These are phyloP conservation scores for Eucalyptus marginata DNA, from an alignment of 345 rosid species.

Conservation along the genomic window DNA sequence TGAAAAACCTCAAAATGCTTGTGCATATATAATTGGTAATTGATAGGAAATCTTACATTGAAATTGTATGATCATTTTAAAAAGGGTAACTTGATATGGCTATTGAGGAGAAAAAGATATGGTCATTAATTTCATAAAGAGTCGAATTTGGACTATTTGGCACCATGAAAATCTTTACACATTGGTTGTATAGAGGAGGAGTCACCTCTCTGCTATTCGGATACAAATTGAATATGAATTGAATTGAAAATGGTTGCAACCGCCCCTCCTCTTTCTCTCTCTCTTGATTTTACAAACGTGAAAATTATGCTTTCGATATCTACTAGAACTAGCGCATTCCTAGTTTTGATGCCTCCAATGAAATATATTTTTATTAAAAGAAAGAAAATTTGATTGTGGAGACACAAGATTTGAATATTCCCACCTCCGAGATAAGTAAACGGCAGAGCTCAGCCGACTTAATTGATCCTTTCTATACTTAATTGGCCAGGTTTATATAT, in stretches of 20 bases:
- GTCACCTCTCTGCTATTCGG: background rate
- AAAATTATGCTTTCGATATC: background rate
- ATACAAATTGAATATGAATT: background rate
- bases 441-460: no score
- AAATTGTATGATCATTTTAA: background rate
- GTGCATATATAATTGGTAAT: rapidly evolving
- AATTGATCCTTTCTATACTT: no score
- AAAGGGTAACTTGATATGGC: background rate
- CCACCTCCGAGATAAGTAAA: background rate
- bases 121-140: background rate
- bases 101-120: background rate
- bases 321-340: background rate
- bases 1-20: rapidly evolving
- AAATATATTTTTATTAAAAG: background rate
- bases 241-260: background rate
- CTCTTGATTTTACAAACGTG: no score
- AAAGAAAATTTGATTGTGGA: background rate
- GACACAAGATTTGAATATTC: background rate
- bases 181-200: background rate
- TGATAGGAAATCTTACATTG: background rate
- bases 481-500: no score
- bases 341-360: background rate
- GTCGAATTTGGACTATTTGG: background rate
- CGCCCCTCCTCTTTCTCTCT: no score
- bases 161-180: background rate